Percentiles rank a stretch among this genome's conserved stretches.
Conservation (phyloP, 2,329 filamentous ascomycete species). For the Hypoxylon sp. region DNA sequence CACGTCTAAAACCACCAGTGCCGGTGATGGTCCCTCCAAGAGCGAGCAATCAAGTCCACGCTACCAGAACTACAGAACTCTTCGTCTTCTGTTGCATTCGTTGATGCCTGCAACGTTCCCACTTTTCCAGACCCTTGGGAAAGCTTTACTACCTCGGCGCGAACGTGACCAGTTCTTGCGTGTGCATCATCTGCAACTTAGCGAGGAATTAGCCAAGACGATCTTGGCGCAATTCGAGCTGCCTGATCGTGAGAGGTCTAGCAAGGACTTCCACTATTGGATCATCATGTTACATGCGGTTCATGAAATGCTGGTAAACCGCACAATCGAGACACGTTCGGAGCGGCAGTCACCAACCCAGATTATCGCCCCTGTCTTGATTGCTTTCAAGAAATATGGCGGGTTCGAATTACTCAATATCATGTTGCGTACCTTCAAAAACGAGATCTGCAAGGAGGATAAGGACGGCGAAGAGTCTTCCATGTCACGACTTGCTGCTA, state of each 20-base stretch:
- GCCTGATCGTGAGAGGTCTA: slow-evolving; percentile 62
- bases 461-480: slow-evolving; percentile 61
- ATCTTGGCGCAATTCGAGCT: slow-evolving; percentile 76
- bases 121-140: slow-evolving; percentile 89
- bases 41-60: slow-evolving; percentile 56
- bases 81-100: slow-evolving; percentile 83
- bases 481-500: slow-evolving; percentile 65
- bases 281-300: slow-evolving; percentile 84
- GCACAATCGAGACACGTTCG: slow-evolving; percentile 60
- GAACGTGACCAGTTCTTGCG: slow-evolving; percentile 74
- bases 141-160: slow-evolving; percentile 82
- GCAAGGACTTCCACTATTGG: slow-evolving; percentile 83
- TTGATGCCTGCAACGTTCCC: slow-evolving; percentile 85
- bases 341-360: slow-evolving; percentile 66
- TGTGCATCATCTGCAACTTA: slow-evolving; percentile 69
- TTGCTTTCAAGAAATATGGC: slow-evolving; percentile 86
- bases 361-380: slow-evolving; percentile 81
- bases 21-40: slow-evolving; percentile 42
- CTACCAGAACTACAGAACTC: slow-evolving; percentile 82
- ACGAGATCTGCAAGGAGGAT: slow-evolving; percentile 64
- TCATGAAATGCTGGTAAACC: slow-evolving; percentile 84
- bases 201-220: slow-evolving; percentile 78
- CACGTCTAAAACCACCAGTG: slow-evolving; percentile 36
- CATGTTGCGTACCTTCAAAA: slow-evolving; percentile 78
- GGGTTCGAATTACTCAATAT: slow-evolving; percentile 82